These are phyloP conservation scores for Kodamaea kakaduensis DNA, from an alignment of 805 yeast genomes.

Conservation along the genomic window DNA sequence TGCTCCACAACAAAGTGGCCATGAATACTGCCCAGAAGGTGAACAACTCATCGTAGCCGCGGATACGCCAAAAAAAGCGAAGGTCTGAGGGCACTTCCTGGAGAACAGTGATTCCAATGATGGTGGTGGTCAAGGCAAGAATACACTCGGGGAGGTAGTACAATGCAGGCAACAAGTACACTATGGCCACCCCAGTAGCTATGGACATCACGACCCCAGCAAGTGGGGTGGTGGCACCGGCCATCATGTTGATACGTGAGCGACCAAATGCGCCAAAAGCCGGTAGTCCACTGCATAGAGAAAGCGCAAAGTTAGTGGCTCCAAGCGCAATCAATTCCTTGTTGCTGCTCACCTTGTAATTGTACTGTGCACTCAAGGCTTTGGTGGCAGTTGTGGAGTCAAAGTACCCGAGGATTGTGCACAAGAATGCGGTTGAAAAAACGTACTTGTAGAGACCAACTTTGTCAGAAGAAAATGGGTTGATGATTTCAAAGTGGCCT, in stretches of 20 bases:
- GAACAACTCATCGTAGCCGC: constrained; percentile 22
- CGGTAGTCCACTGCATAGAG: constrained; percentile 31
- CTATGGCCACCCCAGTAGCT: constrained; percentile 21
- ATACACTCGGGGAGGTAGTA: constrained; percentile 31
- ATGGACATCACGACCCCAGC: constrained; percentile 33
- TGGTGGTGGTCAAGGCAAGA: constrained; percentile 32
- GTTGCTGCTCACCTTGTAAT: constrained; percentile 30
- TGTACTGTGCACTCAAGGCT: constrained; percentile 28
- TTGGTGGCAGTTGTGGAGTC: constrained; percentile 35
- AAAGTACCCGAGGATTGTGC: constrained; percentile 32
- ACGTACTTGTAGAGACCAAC: constrained; percentile 21
- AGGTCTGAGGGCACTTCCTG: constrained; percentile 25
- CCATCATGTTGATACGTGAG: constrained; percentile 27
- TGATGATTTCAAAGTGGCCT: constrained; percentile 11
- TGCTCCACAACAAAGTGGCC: constrained; percentile 33
- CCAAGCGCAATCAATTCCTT: constrained; percentile 34
- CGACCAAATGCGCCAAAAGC: constrained; percentile 36
- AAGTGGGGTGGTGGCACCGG: constrained; percentile 50
- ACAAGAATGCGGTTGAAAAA: constrained; percentile 28
- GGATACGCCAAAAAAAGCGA: constrained; percentile 18
- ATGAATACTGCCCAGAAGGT: constrained; percentile 20
- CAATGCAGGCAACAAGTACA: constrained; percentile 22
- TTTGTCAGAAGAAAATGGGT: constrained; percentile 21
- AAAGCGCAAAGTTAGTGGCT: constrained; percentile 23
- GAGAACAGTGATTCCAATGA: constrained; percentile 50